A percentile compares a stretch with the other conserved stretches of the same genome.
These are phyloP conservation scores for Tremella fuciformis DNA, from an alignment of 768 basidiomycete genomes.

Conservation along the genomic window DNA sequence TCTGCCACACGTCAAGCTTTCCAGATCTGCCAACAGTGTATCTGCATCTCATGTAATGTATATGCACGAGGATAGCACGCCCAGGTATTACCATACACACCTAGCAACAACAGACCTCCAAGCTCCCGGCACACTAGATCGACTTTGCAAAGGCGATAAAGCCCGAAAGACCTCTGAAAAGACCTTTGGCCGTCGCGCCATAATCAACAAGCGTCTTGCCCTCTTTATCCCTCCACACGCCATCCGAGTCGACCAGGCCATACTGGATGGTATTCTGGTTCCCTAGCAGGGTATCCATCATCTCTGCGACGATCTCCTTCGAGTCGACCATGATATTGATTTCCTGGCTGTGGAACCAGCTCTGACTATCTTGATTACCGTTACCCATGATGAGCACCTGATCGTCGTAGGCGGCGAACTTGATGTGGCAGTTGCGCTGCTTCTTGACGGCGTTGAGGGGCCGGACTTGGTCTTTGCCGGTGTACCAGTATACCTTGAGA, in stretches of 20 bases:
- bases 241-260: slow-evolving; percentile 58
- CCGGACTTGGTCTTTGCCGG: slow-evolving; percentile 64
- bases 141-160: slow-evolving; percentile 47
- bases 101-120: no score
- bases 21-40: no score
- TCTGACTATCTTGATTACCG: slow-evolving; percentile 62
- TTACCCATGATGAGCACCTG: slow-evolving; percentile 66
- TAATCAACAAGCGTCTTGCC: slow-evolving; percentile 53
- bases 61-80: no score
- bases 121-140: slow-evolving; percentile 23
- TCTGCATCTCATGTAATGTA: no score
- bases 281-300: slow-evolving; percentile 56
- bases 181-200: slow-evolving; percentile 40
- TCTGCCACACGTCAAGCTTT: no score
- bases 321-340: slow-evolving; percentile 66
- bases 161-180: slow-evolving; percentile 45
- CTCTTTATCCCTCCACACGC: slow-evolving; percentile 60
- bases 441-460: slow-evolving; percentile 66
- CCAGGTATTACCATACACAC: no score
- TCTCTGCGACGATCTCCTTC: slow-evolving; percentile 57
- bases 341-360: slow-evolving; percentile 64
- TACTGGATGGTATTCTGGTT: slow-evolving; percentile 59
- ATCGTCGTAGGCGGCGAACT: slow-evolving; percentile 67
- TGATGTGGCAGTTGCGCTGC: slow-evolving; percentile 71
- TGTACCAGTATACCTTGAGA: slow-evolving; percentile 55